Percentiles rank a stretch among this genome's conserved stretches.
phyloP scores from a whole-genome alignment of 2,329 filamentous ascomycete species.

The Cladosporium cucumerinum region DNA sequence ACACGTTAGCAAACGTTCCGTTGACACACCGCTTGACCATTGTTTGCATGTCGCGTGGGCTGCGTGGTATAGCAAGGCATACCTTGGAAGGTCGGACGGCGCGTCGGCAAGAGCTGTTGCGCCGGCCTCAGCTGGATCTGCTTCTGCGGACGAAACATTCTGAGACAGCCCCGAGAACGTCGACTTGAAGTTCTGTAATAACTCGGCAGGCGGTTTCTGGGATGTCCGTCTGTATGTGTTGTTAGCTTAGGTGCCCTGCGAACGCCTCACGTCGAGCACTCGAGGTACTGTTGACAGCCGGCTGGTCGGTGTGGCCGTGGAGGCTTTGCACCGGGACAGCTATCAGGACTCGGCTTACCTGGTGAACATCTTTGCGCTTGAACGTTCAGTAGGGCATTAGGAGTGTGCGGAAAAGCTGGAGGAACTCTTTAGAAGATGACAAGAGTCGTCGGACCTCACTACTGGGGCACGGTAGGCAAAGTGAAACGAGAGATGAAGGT shows the following conservation, averaged over 20 bases:
- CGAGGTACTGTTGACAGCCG: background rate
- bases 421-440: background rate
- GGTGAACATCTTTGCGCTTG: slow-evolving; percentile 12
- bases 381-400: slow-evolving; percentile 10
- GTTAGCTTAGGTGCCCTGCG: slow-evolving; percentile 21
- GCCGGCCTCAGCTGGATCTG: slow-evolving; percentile 45
- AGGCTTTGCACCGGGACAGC: slow-evolving; percentile 15
- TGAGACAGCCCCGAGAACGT: slow-evolving; percentile 71
- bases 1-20: background rate
- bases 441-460: slow-evolving; percentile 5
- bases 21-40: background rate
- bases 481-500: slow-evolving; percentile 15
- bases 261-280: background rate
- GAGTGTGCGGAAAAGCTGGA: slow-evolving; percentile 6
- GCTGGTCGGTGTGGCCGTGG: slow-evolving; percentile 16
- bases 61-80: background rate
- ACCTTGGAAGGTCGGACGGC: slow-evolving; percentile 19
- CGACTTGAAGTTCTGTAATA: slow-evolving; percentile 79
- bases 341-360: slow-evolving; percentile 7
- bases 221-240: slow-evolving; percentile 49
- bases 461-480: slow-evolving; percentile 10
- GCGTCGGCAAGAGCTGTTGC: slow-evolving; percentile 42
- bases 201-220: slow-evolving; percentile 80
- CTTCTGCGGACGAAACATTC: slow-evolving; percentile 36
- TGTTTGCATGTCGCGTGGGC: background rate